phyloP scores from a whole-genome alignment of 2,329 filamentous ascomycete species.

The Claviceps lovelessii region DNA sequence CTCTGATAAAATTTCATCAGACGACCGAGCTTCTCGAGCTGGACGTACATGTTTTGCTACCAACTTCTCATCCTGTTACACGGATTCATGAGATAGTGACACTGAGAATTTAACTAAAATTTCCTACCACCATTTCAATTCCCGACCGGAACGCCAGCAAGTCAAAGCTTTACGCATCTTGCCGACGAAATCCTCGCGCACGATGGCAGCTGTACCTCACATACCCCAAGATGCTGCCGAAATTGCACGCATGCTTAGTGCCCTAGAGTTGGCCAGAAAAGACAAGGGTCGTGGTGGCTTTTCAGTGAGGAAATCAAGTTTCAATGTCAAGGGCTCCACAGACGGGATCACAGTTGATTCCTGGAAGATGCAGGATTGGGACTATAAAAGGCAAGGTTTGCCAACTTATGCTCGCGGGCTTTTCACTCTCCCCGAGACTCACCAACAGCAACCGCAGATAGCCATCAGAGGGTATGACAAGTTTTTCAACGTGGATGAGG shows the following conservation, averaged over 20 bases:
- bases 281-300: conserved; percentile 45
- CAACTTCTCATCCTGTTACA: background rate
- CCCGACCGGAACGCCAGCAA: background rate
- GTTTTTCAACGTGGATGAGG: conserved; percentile 90
- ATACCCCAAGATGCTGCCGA: conserved; percentile 54
- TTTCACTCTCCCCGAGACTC: conserved; percentile 63
- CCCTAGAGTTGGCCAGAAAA: conserved; percentile 44
- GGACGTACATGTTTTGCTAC: background rate
- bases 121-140: background rate
- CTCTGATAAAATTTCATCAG: background rate
- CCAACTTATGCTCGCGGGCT: conserved; percentile 88
- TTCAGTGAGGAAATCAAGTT: conserved; percentile 69
- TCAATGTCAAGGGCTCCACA: conserved; percentile 47
- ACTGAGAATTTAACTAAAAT: background rate
- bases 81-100: background rate
- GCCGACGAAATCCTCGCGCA: background rate
- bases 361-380: conserved; percentile 89
- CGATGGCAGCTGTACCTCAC: conserved; percentile 37
- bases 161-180: background rate
- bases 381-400: conserved; percentile 77
- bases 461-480: conserved; percentile 90
- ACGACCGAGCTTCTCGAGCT: background rate
- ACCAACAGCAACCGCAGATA: conserved; percentile 57
- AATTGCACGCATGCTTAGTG: conserved; percentile 49
- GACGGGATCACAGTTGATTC: conserved; percentile 62